Percentiles rank a stretch among this genome's conserved stretches.
phyloP scores from a whole-genome alignment of 441 rosid species.

The Syzygium malaccense region DNA sequence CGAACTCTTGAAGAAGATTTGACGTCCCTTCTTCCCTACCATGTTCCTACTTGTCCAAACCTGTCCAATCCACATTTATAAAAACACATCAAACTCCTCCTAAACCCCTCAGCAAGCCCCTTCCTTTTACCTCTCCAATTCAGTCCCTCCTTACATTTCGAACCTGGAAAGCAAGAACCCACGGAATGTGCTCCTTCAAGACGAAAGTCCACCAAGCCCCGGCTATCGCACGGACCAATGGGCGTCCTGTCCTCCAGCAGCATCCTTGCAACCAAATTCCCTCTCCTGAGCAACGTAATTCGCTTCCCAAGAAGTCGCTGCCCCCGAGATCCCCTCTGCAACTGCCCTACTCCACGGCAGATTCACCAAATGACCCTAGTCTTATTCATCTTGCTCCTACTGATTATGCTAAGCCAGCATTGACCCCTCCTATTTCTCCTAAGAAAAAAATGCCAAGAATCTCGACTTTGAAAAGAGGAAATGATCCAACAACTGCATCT shows the following conservation, averaged over 20 bases:
- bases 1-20: background rate
- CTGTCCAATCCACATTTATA: background rate
- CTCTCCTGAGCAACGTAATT: conserved; percentile 26
- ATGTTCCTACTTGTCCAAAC: conserved; percentile 1
- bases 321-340: conserved; percentile 20
- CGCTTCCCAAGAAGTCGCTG: conserved; percentile 27
- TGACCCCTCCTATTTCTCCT: conserved; percentile 56
- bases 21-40: background rate
- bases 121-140: conserved; percentile 10
- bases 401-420: conserved; percentile 10
- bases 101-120: conserved; percentile 4
- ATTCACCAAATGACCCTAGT: background rate
- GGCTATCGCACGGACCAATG: conserved; percentile 31
- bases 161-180: background rate
- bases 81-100: conserved; percentile 10
- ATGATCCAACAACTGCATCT: conserved; percentile 1
- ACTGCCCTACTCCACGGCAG: conserved; percentile 9
- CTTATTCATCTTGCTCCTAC: background rate
- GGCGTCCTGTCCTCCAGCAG: conserved; percentile 62
- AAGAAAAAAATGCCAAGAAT: conserved; percentile 28
- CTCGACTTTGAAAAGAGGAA: conserved; percentile 12
- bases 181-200: conserved; percentile 42
- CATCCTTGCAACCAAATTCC: conserved; percentile 45
- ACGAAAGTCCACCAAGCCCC: conserved; percentile 14
- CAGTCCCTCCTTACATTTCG: conserved; percentile 1